Evolutionary conservation across 805 yeast genomes (phyloP), one percentile per base, ranked within the genome.

Genomic region (Cyberlindnera maritima): DNA sequence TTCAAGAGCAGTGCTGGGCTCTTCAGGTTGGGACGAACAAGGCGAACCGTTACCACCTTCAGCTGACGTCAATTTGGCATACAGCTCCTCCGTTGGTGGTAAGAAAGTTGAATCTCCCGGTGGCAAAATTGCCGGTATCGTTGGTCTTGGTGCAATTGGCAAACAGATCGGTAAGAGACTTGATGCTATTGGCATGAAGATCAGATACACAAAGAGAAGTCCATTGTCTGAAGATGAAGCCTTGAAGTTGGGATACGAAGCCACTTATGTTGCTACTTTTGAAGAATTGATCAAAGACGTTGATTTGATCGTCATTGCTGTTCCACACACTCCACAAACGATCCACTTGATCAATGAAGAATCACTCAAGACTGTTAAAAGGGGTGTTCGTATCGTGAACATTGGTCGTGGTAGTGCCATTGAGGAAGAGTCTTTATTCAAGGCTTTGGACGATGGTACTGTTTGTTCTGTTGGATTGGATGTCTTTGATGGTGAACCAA

Each of bases 71-170:
- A 72, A 52, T 31, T 31, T 48, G 37, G 52, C 49, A 1, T 57
- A 71, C 59, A 65, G 71, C 43, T 68, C 74, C 0, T 63, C 64
- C 18, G 62, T 80, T 7, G 82, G 80, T 37, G 71, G 77, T 2
- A 66, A 77, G 21, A 61, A 60, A 19, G 61, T 75, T 49, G 78
- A 63, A n/a, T 71, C 79, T 10, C 89, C 90, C 5, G 60, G 63
- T 7, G 80, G 80, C 17, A 82, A 79, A 57, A 67, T 68, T 19
- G 89, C 74, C 1, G 79, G 83, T 4, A 75, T 87, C 34, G 77
- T 85, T 4, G 96, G 95, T 0, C 81, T 86, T 55, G 96, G 96
- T 1, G 71, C 79, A 23, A 87, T 87, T 54, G 96, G 95, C 5
- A 75, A 76, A 59, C 71, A 74, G 28, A 78, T 85, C 46, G 94